Percentiles rank a stretch among this genome's conserved stretches.
Evolutionary conservation across 139 green algal genomes (phyloP).

Genomic region (Gonium pectorale): DNA sequence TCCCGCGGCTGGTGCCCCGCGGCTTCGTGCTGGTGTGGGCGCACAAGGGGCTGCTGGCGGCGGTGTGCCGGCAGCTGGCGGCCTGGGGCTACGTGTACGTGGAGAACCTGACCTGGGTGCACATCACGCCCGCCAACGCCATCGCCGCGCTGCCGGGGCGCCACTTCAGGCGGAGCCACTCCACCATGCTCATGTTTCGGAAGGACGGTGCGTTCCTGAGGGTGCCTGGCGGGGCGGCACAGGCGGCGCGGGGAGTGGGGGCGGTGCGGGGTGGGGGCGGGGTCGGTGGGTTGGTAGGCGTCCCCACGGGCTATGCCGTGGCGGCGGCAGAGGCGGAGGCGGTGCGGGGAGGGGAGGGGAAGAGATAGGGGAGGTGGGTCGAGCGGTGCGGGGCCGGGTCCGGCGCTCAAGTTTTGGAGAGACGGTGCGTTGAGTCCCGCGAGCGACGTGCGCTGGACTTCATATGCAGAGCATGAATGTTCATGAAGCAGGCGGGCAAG

Average conservation of each 20-base stretch:
- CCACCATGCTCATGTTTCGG: conserved; percentile 93
- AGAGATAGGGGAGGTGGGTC: too few relatives aligned
- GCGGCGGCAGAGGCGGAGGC: too few relatives aligned
- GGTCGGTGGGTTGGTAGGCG: neutral
- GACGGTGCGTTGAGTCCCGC: too few relatives aligned
- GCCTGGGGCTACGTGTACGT: conserved; percentile 85
- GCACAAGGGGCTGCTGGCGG: conserved; percentile 75
- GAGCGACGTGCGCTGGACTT: too few relatives aligned
- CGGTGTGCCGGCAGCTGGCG: conserved; percentile 11
- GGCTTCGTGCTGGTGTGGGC: conserved; percentile 94
- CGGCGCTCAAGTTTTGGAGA: too few relatives aligned
- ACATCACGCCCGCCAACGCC: conserved; percentile 76
- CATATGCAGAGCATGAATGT: too few relatives aligned
- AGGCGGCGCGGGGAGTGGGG: neutral
- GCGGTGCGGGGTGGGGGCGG: too few relatives aligned
- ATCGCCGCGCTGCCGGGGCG: conserved; percentile 56
- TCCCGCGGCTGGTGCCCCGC: conserved; percentile 75
- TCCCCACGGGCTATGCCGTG: too few relatives aligned
- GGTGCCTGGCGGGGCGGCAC: too few relatives aligned
- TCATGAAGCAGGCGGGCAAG: too few relatives aligned
- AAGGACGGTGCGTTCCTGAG: conserved; percentile 61
- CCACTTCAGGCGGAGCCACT: conserved; percentile 72
- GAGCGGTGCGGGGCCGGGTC: too few relatives aligned
- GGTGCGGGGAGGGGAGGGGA: too few relatives aligned
- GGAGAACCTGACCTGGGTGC: conserved; percentile 96